A percentile compares a stretch with the other conserved stretches of the same genome.
Conservation (phyloP, 148 eudicot species). For the Rhododendron ferrugineum region DNA sequence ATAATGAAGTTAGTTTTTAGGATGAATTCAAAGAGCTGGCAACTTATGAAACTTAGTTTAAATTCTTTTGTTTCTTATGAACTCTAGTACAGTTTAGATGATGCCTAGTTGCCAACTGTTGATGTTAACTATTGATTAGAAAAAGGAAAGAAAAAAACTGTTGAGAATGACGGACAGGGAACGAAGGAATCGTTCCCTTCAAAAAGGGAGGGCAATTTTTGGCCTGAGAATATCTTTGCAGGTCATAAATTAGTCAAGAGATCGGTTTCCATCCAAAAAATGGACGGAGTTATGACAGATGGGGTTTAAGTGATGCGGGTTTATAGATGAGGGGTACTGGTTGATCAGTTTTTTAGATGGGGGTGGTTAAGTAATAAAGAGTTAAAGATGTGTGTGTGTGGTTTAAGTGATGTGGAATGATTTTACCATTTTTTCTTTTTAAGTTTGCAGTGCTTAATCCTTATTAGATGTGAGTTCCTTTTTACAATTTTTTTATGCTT, state of each 20-base stretch:
- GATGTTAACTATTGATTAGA: no score
- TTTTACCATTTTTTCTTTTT: background rate
- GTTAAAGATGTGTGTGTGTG: no score
- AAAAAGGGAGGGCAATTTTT: background rate
- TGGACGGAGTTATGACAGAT: no score
- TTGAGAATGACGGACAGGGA: background rate
- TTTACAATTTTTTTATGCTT: background rate
- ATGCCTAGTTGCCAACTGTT: background rate
- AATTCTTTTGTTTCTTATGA: background rate
- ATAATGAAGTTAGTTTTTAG: background rate
- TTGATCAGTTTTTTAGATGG: background rate
- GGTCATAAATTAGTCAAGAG: background rate
- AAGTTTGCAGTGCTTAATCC: background rate
- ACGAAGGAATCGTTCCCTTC: background rate
- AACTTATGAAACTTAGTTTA: background rate
- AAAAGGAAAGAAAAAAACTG: no score
- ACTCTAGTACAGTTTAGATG: background rate
- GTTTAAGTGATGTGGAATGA: background rate
- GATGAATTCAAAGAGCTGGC: background rate
- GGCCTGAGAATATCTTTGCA: background rate
- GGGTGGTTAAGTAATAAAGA: background rate
- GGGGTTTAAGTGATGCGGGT: no score
- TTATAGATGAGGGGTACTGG: background rate
- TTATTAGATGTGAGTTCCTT: background rate
- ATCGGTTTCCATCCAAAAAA: background rate